A percentile compares a stretch with the other conserved stretches of the same genome.
phyloP scores from a whole-genome alignment of 257 asterid species.

The Nicotiana noctiflora region DNA sequence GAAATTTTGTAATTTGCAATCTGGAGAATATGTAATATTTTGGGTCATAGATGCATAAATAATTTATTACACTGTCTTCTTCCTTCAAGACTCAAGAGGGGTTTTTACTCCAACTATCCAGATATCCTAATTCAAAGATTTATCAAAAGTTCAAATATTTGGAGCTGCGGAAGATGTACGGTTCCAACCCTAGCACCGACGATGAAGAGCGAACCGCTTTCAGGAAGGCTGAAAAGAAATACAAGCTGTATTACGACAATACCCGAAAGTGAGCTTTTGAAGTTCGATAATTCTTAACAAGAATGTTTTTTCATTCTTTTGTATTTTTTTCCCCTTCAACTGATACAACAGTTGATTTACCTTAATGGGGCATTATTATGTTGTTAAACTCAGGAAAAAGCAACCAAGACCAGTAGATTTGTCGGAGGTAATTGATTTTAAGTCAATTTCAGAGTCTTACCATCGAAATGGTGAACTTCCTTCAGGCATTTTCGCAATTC shows the following conservation, averaged over 20 bases:
- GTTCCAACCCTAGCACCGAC: slow-evolving; percentile 36
- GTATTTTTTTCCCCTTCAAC: neutral
- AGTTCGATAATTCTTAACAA: too few relatives aligned
- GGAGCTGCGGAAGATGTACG: slow-evolving; percentile 39
- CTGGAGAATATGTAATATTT: too few relatives aligned
- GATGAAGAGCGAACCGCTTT: slow-evolving; percentile 85
- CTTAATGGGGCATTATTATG: neutral
- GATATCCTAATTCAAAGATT: neutral
- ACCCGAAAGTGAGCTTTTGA: slow-evolving; percentile 43
- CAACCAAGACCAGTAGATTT: slow-evolving; percentile 68
- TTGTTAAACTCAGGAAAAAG: slow-evolving; percentile 44
- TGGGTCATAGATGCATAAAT: too few relatives aligned
- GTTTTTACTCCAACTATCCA: neutral
- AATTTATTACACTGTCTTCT: too few relatives aligned
- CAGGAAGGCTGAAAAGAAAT: slow-evolving; percentile 84
- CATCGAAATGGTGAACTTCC: slow-evolving; percentile 39
- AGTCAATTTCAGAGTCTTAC: slow-evolving; percentile 55
- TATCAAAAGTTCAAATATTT: neutral
- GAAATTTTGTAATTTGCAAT: too few relatives aligned
- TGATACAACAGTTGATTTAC: neutral
- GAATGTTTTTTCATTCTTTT: neutral
- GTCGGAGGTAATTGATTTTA: slow-evolving; percentile 89
- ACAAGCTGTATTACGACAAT: slow-evolving; percentile 73
- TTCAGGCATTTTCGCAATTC: slow-evolving; percentile 47
- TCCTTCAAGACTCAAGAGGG: too few relatives aligned